These are phyloP conservation scores for Plasmodium coatneyi DNA, from an alignment of 169 alveolate species.

Conservation along the genomic window DNA sequence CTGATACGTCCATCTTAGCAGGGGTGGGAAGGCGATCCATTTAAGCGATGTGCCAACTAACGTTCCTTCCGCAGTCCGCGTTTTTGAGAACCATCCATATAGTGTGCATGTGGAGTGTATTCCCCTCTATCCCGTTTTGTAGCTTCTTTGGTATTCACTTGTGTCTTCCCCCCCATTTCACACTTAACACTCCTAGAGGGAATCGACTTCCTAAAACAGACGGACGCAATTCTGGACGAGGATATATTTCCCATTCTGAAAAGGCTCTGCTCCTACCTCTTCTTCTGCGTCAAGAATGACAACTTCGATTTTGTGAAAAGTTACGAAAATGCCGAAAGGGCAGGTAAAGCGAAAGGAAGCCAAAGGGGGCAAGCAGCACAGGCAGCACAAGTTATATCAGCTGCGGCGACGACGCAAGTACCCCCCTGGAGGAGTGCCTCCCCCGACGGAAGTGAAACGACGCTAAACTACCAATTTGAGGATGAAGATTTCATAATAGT, in stretches of 20 bases:
- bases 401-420: neutral
- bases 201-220: slow-evolving; percentile 44
- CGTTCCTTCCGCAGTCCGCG: neutral
- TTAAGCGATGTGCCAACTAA: neutral
- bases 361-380: too few species aligned
- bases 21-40: neutral
- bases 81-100: neutral
- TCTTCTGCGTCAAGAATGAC: slow-evolving; percentile 56
- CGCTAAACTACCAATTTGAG: slow-evolving; percentile 26
- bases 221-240: slow-evolving; percentile 85
- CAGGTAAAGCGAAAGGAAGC: neutral
- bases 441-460: neutral
- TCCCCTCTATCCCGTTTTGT: neutral
- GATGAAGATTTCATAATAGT: slow-evolving; percentile 76
- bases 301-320: slow-evolving; percentile 43
- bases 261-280: slow-evolving; percentile 81
- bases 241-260: slow-evolving; percentile 80
- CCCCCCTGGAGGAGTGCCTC: neutral
- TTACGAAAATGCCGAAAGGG: neutral
- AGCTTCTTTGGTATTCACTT: neutral
- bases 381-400: neutral
- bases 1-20: neutral
- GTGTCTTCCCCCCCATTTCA: neutral
- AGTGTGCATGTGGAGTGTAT: neutral
- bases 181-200: slow-evolving; percentile 12